Evolutionary conservation across 2,329 filamentous ascomycete species (phyloP).

Genomic region (Penicillium sp.): DNA sequence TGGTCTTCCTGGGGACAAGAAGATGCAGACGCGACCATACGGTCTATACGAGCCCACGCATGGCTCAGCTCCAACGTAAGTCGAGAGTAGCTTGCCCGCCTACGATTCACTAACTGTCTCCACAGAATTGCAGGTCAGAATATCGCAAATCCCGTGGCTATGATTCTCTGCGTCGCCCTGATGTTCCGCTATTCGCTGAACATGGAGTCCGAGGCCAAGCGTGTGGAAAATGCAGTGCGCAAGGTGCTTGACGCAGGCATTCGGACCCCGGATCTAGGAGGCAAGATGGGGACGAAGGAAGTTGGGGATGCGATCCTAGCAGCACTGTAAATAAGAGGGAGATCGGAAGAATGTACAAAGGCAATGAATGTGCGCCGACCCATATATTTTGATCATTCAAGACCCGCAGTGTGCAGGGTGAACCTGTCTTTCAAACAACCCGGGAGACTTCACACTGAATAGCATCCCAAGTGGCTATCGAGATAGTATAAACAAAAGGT

Average conservation of each 20-base stretch:
- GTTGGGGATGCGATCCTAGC: constrained; percentile 73
- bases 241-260: constrained; percentile 72
- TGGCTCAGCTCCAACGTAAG: constrained; percentile 48
- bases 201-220: constrained; percentile 69
- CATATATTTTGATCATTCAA: not conserved
- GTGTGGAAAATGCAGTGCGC: constrained; percentile 76
- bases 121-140: constrained; percentile 81
- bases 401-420: not conserved
- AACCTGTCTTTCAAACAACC: not conserved
- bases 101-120: constrained; percentile 1
- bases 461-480: not conserved
- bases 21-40: constrained; percentile 67
- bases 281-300: constrained; percentile 65
- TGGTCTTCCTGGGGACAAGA: constrained; percentile 69
- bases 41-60: constrained; percentile 95
- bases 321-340: constrained; percentile 52
- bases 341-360: not conserved
- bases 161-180: constrained; percentile 86
- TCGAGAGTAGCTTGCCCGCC: not conserved
- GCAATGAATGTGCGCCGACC: not conserved
- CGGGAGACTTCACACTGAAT: not conserved
- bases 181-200: constrained; percentile 88
- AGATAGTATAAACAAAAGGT: not conserved
- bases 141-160: constrained; percentile 84
- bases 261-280: constrained; percentile 77